phyloP scores from a whole-genome alignment of 805 yeast genomes.

The Ogataea nitratoaversa region DNA sequence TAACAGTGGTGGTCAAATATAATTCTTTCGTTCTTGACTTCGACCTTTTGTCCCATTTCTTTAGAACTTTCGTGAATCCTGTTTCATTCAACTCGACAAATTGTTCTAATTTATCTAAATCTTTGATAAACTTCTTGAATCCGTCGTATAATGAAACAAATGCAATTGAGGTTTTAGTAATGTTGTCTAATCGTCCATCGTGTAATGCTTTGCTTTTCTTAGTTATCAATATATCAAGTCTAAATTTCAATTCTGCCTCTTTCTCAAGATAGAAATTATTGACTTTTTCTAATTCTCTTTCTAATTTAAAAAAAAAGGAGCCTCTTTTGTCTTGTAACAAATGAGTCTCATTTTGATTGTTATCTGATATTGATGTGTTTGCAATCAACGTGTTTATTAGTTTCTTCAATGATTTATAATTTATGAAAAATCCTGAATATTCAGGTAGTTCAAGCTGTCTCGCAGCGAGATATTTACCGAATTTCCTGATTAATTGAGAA shows the following conservation, averaged over 20 bases:
- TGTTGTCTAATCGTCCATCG: conserved; percentile 39
- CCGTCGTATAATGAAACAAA: conserved; percentile 83
- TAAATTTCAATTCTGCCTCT: conserved; percentile 79
- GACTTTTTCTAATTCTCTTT: conserved; percentile 93
- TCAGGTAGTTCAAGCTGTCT: conserved; percentile 94
- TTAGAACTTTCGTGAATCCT: conserved; percentile 91
- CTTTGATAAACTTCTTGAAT: conserved; percentile 83
- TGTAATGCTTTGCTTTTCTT: conserved; percentile 48
- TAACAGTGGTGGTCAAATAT: conserved; percentile 86
- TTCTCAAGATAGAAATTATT: conserved; percentile 88
- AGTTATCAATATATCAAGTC: conserved; percentile 69
- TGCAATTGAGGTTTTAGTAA: conserved; percentile 66
- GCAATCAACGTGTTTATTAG: conserved; percentile 72
- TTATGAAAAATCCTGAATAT: conserved; percentile 88
- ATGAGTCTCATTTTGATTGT: conserved; percentile 35
- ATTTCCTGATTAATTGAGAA: too few relatives aligned
- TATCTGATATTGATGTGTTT: conserved; percentile 24
- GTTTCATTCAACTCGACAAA: conserved; percentile 93
- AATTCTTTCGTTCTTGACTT: conserved; percentile 92
- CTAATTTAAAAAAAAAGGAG: conserved; percentile 81
- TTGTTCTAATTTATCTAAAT: conserved; percentile 83
- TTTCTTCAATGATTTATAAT: conserved; percentile 90
- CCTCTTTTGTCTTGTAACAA: conserved; percentile 86
- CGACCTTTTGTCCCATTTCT: conserved; percentile 97
- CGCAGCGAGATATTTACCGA: conserved; percentile 92